Percentiles rank a stretch among this genome's conserved stretches.
phyloP scores from a whole-genome alignment of 805 yeast genomes.

The Alloascoidea africana region DNA sequence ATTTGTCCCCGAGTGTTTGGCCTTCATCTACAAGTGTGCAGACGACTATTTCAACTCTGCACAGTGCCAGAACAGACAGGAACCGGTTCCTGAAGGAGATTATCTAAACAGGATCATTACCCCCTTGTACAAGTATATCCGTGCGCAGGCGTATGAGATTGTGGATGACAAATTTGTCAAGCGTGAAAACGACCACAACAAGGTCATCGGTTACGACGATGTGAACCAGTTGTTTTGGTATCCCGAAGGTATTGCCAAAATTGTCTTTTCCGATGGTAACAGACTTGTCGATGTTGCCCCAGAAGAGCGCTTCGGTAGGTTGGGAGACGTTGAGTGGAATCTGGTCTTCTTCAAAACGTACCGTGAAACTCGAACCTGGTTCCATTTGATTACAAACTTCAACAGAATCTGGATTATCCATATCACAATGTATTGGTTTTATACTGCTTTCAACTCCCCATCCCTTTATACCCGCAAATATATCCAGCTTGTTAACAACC shows the following conservation, averaged over 20 bases:
- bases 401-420: slow-evolving; percentile 74
- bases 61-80: slow-evolving; percentile 18
- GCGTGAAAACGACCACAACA: slow-evolving; percentile 47
- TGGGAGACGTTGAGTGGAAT: slow-evolving; percentile 49
- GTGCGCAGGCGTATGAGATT: slow-evolving; percentile 35
- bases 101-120: slow-evolving; percentile 58
- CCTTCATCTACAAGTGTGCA: slow-evolving; percentile 75
- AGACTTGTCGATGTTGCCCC: slow-evolving; percentile 38
- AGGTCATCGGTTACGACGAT: slow-evolving; percentile 77
- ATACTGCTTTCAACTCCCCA: slow-evolving; percentile 52
- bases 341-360: slow-evolving; percentile 62
- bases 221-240: slow-evolving; percentile 85
- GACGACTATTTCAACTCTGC: slow-evolving; percentile 44
- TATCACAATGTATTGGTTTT: slow-evolving; percentile 62
- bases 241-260: slow-evolving; percentile 45
- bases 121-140: slow-evolving; percentile 52
- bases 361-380: slow-evolving; percentile 62
- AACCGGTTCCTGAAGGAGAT: slow-evolving; percentile 17
- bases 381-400: slow-evolving; percentile 57
- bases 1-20: slow-evolving; percentile 80
- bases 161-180: slow-evolving; percentile 28
- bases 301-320: slow-evolving; percentile 35
- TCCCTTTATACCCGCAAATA: slow-evolving; percentile 49
- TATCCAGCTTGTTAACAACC: slow-evolving; percentile 34
- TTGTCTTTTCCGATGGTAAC: slow-evolving; percentile 29